Base-by-base conservation (phyloP, 352 stramenopile species). In the Pythium sp. region DNA sequence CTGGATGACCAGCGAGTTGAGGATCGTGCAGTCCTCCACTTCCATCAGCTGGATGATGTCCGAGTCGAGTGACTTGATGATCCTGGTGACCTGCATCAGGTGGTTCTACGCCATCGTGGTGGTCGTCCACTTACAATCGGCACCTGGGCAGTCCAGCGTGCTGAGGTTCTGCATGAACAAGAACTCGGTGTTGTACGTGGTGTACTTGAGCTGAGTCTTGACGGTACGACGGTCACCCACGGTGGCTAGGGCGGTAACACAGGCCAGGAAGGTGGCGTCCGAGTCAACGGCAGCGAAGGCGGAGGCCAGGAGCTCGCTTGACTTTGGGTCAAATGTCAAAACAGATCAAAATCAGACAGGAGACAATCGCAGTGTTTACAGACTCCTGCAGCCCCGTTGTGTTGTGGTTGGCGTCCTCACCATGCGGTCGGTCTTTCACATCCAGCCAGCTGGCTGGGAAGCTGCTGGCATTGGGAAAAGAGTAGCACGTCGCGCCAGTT, bases 171-270 rank as follows among this genome's bases (percentile, higher is more conserved):
- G 64, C 12, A 90, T 73, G 64, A 88, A 87, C 55, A 90, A 63
- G 65, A 86, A 88, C 71, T 82, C 81, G 34, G 76, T 71, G 67
- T 90, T 90, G 72, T 86, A 90, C 32, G 81, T 90, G 15, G 79
- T 66, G 71, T 84, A 85, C 66, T 79, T 90, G 76, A 90, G 80
- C 66, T 87, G 69, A 43, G 74, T 73, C 67, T 73, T 86, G 71
- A 70, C 72, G 24, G 53, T 69, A 55, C 81, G 79, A 26, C 81
- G 81, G 62, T 90, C 81, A 14, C 69, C 75, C 0, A 75, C 70
- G 1, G 30, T 75, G 24, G 73, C 53, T 5, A 80, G 82, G 3
- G 82, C 82, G 12, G 75, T 72, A 8, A 8, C 32, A 8, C 32
- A 38, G 4, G 32, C 32, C 32, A 38, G 32, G 4, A 38, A 38